These are phyloP conservation scores for Steccherinum ochraceum DNA, from an alignment of 768 basidiomycete species.

Conservation along the genomic window DNA sequence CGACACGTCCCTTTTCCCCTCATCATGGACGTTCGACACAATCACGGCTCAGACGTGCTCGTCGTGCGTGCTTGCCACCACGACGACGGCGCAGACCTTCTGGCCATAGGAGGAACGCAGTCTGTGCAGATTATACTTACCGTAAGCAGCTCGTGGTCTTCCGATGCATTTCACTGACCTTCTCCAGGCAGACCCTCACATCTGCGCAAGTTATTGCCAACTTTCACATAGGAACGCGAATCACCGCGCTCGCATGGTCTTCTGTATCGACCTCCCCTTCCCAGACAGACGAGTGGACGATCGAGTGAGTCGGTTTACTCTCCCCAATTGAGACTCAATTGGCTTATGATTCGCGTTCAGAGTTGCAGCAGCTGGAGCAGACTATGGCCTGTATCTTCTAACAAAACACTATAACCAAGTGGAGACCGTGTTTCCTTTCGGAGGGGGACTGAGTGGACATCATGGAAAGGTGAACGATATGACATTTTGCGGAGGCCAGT, in stretches of 20 bases:
- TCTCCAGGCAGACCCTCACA: conserved; percentile 30
- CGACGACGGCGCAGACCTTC: conserved; percentile 58
- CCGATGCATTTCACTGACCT: conserved; percentile 9
- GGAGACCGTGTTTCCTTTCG: conserved; percentile 63
- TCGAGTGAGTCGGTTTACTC: conserved; percentile 72
- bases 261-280: conserved; percentile 62
- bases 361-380: conserved; percentile 58
- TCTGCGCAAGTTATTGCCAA: conserved; percentile 51
- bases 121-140: conserved; percentile 64
- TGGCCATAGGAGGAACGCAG: conserved; percentile 71
- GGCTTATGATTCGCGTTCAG: conserved; percentile 30
- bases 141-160: conserved; percentile 32
- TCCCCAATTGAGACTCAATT: too few species aligned
- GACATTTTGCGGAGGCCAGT: conserved; percentile 71
- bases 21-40: conserved; percentile 53
- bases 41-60: conserved; percentile 55
- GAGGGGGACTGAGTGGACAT: conserved; percentile 76
- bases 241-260: conserved; percentile 79
- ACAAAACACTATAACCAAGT: conserved; percentile 42
- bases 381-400: conserved; percentile 68
- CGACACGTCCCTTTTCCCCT: too few species aligned
- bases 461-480: conserved; percentile 75
- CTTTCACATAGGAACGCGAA: conserved; percentile 64
- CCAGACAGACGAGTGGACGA: conserved; percentile 55
- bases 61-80: conserved; percentile 57